A percentile compares a stretch with the other conserved stretches of the same genome.
phyloP scores from a whole-genome alignment of 495 filamentous ascomycete species.

The Neurospora africana region DNA sequence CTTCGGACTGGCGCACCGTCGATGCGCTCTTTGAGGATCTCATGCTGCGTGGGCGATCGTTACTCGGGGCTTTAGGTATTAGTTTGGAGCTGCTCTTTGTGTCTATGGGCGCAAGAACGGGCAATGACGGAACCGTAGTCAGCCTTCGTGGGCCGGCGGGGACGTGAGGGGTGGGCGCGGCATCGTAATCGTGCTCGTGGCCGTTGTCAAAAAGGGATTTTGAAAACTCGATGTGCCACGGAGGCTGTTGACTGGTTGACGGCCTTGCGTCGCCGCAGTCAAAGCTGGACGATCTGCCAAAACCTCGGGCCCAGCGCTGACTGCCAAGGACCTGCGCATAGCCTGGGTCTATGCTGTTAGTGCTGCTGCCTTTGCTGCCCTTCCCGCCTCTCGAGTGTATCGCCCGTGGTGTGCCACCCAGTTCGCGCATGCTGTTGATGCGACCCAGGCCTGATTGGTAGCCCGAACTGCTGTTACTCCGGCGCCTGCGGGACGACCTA shows the following conservation, averaged over 20 bases:
- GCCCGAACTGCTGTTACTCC: conserved; percentile 75
- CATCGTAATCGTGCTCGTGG: conserved; percentile 53
- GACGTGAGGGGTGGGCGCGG: conserved; percentile 80
- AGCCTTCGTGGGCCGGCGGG: conserved; percentile 63
- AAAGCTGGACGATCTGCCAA: conserved; percentile 65
- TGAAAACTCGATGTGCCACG: conserved; percentile 36
- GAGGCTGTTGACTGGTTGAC: conserved; percentile 18
- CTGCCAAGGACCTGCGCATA: conserved; percentile 43
- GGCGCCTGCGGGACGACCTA: conserved; percentile 51
- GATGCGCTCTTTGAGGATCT: conserved; percentile 51
- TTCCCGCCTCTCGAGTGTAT: conserved; percentile 45
- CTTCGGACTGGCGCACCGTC: conserved; percentile 25
- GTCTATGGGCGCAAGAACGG: conserved; percentile 33
- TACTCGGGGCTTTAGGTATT: conserved; percentile 12
- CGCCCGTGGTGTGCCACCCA: conserved; percentile 20
- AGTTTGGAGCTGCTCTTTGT: conserved; percentile 22
- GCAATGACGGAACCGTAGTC: conserved; percentile 32
- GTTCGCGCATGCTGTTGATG: conserved; percentile 51
- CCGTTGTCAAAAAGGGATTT: conserved; percentile 25
- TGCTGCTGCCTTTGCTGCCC: conserved; percentile 63
- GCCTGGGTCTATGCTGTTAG: conserved; percentile 58
- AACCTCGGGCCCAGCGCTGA: conserved; percentile 46
- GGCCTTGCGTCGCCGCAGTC: conserved; percentile 47
- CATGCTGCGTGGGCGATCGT: conserved; percentile 50
- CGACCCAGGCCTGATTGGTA: conserved; percentile 52